Evolutionary conservation across 2,329 filamentous ascomycete species (phyloP), one percentile per base, ranked within the genome.

Genomic region (Fulvia fulva): DNA sequence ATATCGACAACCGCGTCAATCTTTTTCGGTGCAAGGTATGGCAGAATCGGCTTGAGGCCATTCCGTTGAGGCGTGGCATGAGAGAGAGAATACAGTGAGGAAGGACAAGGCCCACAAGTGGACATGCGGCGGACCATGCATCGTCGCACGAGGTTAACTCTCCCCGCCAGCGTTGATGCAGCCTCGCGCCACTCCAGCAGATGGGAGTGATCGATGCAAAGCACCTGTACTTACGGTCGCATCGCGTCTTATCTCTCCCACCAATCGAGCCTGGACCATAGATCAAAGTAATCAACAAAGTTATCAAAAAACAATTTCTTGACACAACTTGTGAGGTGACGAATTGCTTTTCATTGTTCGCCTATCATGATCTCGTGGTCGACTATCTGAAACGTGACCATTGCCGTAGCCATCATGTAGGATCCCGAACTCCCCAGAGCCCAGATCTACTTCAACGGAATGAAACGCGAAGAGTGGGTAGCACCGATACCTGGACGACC

Each of bases 391-490:
- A 41, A n/a, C 6, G 22, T 25, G 44, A 25, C 22, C 14, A 25
- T 47, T 28, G 44, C 22, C 25, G 22, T 14, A 14, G 44, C 21
- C 21, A 47, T 47, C 41, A 62, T 59, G 51, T 54, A 51, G 46
- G 51, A 56, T 53, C 44, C 30, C 57, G 43, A 47, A 43, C 28
- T 54, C 50, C 45, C 51, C 54, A 43, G 21, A 49, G 32, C 45
- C 34, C 32, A 43, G 34, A 41, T 65, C 64, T 97, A 97, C 87
- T 99, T 99, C 81, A 99, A 89, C 81, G 94, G 94, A 86, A 99
- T 99, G 89, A 99, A 99, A 88, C 94, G 91, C 81, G 94, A 99
- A 84, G 93, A 97, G 90, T 99, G 92, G 74, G 94, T 99, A 76
- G 94, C 94, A 95, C 94, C 94, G 77, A 99, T 99, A 97, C 94